These are phyloP conservation scores for Plectosphaerella plurivora DNA, from an alignment of 2,329 filamentous ascomycete genomes.

Conservation along the genomic window DNA sequence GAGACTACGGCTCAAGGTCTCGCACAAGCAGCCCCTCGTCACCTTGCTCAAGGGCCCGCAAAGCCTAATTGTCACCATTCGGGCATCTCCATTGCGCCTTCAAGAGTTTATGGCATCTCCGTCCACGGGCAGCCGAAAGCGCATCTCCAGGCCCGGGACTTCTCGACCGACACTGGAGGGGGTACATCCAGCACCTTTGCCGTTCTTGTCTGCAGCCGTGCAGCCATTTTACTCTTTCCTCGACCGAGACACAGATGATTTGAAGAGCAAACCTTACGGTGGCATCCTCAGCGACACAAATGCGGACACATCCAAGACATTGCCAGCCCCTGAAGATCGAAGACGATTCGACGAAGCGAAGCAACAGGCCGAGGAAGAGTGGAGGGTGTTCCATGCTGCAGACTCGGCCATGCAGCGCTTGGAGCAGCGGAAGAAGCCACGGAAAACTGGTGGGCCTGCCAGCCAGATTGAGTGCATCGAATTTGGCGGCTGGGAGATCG, in stretches of 20 bases:
- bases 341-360: slow-evolving; percentile 86
- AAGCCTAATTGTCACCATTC: slow-evolving; percentile 52
- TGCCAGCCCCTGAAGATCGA: slow-evolving; percentile 76
- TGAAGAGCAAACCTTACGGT: slow-evolving; percentile 90
- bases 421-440: slow-evolving; percentile 50
- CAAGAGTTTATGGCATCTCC: slow-evolving; percentile 54
- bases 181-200: slow-evolving; percentile 9
- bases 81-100: slow-evolving; percentile 54
- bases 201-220: slow-evolving; percentile 25
- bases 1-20: slow-evolving; percentile 50
- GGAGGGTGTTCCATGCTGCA: slow-evolving; percentile 61
- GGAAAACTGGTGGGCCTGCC: slow-evolving; percentile 77
- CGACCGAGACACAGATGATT: slow-evolving; percentile 83
- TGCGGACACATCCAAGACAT: slow-evolving; percentile 84
- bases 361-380: slow-evolving; percentile 86
- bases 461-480: slow-evolving; percentile 99
- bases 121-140: slow-evolving; percentile 48
- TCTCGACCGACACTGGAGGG: slow-evolving; percentile 19
- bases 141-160: slow-evolving; percentile 28
- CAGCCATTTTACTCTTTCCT: slow-evolving; percentile 85
- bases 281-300: slow-evolving; percentile 86
- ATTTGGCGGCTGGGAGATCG: slow-evolving; percentile 95
- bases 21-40: slow-evolving; percentile 31
- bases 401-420: slow-evolving; percentile 62
- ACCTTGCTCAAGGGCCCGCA: slow-evolving; percentile 23